Evolutionary conservation across 164 flowering plant genomes (phyloP), one percentile per base, ranked within the genome.

Genomic region (Nelumbo lutea): DNA sequence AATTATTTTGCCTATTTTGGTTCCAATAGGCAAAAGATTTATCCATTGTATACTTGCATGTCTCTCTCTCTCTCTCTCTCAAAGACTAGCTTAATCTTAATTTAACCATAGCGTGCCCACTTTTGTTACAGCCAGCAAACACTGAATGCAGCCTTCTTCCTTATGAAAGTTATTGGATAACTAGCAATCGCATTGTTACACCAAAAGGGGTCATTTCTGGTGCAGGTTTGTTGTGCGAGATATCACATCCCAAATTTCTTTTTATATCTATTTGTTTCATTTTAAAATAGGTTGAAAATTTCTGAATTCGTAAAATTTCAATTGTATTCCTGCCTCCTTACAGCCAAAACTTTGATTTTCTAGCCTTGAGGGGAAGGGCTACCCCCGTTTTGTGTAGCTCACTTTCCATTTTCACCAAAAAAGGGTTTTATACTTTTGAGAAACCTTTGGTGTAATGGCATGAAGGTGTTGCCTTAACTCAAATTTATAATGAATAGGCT

Each of bases 121-220:
- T 57, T 78, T 65, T 64, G 42, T 74, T 62, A 62, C 84, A 88
- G 95, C 72, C 60, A 0, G 59, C 84, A 42, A 78, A 65, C 39
- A 76, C 73, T 42, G 73, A 59, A 9, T 96, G 99, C 83, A 90
- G 97, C 76, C 90, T 92, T 69, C 80, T 83, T 68, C 87, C 96
- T 61, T 59, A 84, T n/a, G 73, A 75, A 45, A 88, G 80, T 66
- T 96, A 76, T 64, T 90, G 94, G 97, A 83, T 96, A 60, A 65
- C 83, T 44, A 96, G 99, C 86, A 88, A 82, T 73, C 83, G 86
- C 39, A 87, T 96, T 70, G 95, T 92, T 52, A 90, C 97, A 48
- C 90, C 92, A 38, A 55, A 77, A 42, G 90, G 93, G 41, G 69
- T 90, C 47, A 85, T 90, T 71, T 81, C 93, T 76, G 98, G 96